Evolutionary conservation across 495 filamentous ascomycete species (phyloP).

Genomic region (Lasiosphaeria ovina): DNA sequence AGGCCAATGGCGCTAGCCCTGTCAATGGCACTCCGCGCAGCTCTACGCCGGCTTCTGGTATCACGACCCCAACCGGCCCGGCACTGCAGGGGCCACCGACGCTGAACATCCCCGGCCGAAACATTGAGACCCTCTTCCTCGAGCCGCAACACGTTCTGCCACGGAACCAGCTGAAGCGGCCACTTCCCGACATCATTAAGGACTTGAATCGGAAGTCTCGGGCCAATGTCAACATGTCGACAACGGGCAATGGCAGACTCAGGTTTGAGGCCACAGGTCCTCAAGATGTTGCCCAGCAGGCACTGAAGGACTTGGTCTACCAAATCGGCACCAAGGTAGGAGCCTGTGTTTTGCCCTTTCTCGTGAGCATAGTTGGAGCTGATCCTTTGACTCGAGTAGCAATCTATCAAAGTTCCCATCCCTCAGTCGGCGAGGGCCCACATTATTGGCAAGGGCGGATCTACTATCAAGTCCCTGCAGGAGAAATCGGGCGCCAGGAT

Average conservation of each 20-base stretch:
- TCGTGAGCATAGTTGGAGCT: not conserved
- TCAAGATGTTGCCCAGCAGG: conserved; percentile 71
- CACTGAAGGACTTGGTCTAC: conserved; percentile 79
- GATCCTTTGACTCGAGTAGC: conserved; percentile 42
- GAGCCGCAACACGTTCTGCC: conserved; percentile 69
- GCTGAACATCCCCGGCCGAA: conserved; percentile 72
- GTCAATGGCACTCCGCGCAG: conserved; percentile 50
- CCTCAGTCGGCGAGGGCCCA: conserved; percentile 77
- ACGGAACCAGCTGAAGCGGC: conserved; percentile 74
- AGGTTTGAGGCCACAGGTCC: conserved; percentile 81
- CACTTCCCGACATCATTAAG: conserved; percentile 74
- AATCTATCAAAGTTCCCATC: conserved; percentile 71
- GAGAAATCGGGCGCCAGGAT: conserved; percentile 83
- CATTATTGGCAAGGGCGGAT: conserved; percentile 88
- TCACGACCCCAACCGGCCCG: conserved; percentile 52
- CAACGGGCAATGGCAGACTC: conserved; percentile 62
- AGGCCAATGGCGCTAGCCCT: conserved; percentile 57
- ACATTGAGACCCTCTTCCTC: conserved; percentile 70
- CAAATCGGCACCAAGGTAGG: conserved; percentile 82
- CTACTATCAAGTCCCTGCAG: conserved; percentile 84
- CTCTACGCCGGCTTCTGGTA: conserved; percentile 59
- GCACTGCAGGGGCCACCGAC: conserved; percentile 50
- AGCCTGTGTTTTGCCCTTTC: conserved; percentile 6
- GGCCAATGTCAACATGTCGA: conserved; percentile 73
- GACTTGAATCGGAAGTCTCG: conserved; percentile 88